phyloP scores from a whole-genome alignment of 2,329 filamentous ascomycete genomes.

The Fusarium veterinarium region DNA sequence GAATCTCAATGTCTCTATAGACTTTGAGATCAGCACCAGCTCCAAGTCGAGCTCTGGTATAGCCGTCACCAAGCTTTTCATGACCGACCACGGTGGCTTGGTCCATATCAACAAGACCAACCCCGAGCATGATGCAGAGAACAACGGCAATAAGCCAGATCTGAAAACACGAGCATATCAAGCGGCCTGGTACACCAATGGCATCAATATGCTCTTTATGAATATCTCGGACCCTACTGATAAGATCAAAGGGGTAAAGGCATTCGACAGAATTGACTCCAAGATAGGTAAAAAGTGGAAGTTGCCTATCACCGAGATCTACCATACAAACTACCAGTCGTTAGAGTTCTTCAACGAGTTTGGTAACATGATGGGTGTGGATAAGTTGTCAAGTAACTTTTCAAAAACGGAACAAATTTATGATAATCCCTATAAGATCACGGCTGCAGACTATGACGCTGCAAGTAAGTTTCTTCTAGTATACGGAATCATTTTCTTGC shows the following conservation, averaged over 20 bases:
- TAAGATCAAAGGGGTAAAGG: conserved; percentile 9
- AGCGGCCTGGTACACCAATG: conserved; percentile 57
- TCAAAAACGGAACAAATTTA: not conserved
- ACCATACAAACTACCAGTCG: conserved; percentile 9
- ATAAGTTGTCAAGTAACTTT: not conserved
- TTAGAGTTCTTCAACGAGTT: conserved; percentile 16
- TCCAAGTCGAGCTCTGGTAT: conserved; percentile 2
- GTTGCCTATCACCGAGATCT: conserved; percentile 11
- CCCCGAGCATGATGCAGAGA: conserved; percentile 45
- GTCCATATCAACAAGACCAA: conserved; percentile 50
- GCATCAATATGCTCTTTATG: conserved; percentile 51
- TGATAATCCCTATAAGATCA: not conserved
- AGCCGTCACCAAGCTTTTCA: conserved; percentile 37
- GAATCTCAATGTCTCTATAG: conserved; percentile 56
- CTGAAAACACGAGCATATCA: conserved; percentile 55
- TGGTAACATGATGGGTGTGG: conserved; percentile 7
- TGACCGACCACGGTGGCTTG: conserved; percentile 59
- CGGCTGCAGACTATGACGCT: not conserved
- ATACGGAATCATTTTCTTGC: not conserved
- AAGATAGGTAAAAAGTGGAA: conserved; percentile 17
- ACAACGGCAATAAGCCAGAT: conserved; percentile 52
- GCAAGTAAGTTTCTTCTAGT: not conserved
- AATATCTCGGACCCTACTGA: conserved; percentile 51
- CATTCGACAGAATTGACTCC: conserved; percentile 24
- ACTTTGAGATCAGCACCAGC: conserved; percentile 49